A percentile compares a stretch with the other conserved stretches of the same genome.
These are phyloP conservation scores for Fusarium sp. DNA, from an alignment of 2,329 filamentous ascomycete species.

Conservation along the genomic window DNA sequence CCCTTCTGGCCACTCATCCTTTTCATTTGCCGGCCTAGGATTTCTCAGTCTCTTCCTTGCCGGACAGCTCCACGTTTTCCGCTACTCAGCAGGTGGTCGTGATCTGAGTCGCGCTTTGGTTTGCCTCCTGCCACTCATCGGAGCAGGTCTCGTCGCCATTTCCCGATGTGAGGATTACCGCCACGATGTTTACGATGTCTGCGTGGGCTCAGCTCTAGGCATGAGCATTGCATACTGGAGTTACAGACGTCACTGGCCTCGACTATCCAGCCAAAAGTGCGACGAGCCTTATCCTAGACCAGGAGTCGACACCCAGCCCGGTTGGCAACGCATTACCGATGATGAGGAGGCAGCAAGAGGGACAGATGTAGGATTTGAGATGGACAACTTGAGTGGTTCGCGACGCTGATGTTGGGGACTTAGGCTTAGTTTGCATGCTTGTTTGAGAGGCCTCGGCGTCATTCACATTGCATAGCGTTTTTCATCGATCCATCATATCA, in stretches of 20 bases:
- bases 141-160: slow-evolving; percentile 75
- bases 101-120: slow-evolving; percentile 68
- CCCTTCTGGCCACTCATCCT: slow-evolving; percentile 82
- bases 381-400: slow-evolving; percentile 45
- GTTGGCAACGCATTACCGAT: slow-evolving; percentile 61
- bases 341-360: slow-evolving; percentile 61
- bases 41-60: slow-evolving; percentile 78
- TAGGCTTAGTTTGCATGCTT: slow-evolving; percentile 42
- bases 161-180: slow-evolving; percentile 76
- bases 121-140: slow-evolving; percentile 68
- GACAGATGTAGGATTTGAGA: slow-evolving; percentile 55
- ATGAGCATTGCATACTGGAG: slow-evolving; percentile 72
- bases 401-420: slow-evolving; percentile 43
- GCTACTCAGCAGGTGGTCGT: slow-evolving; percentile 55
- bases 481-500: slow-evolving; percentile 3
- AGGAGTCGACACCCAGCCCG: slow-evolving; percentile 48
- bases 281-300: slow-evolving; percentile 67
- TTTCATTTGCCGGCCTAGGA: slow-evolving; percentile 81
- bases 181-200: slow-evolving; percentile 78
- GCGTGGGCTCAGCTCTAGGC: slow-evolving; percentile 69
- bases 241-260: slow-evolving; percentile 73
- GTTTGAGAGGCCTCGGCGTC: slow-evolving; percentile 17
- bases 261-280: slow-evolving; percentile 62
- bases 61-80: slow-evolving; percentile 71
- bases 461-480: slow-evolving; percentile 16